These are phyloP conservation scores for Aspergillus mulundensis DNA, from an alignment of 495 filamentous ascomycete genomes.

Conservation along the genomic window DNA sequence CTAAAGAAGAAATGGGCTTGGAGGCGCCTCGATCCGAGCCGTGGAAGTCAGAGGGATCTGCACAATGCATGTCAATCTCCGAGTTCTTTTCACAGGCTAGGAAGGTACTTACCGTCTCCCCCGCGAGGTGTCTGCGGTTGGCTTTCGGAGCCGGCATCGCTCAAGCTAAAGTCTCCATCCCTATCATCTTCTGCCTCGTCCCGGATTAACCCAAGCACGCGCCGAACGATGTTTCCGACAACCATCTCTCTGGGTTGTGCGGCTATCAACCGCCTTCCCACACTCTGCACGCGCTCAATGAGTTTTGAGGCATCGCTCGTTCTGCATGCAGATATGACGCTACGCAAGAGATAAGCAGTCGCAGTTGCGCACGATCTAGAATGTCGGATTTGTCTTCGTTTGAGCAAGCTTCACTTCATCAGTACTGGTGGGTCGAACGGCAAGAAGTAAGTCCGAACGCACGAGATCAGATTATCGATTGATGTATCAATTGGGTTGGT, in stretches of 20 bases:
- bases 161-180: slow-evolving; percentile 58
- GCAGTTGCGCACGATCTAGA: slow-evolving; percentile 85
- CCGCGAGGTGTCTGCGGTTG: slow-evolving; percentile 48
- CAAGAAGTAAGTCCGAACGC: slow-evolving; percentile 24
- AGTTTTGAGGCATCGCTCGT: slow-evolving; percentile 72
- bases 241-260: slow-evolving; percentile 87
- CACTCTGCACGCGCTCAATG: slow-evolving; percentile 67
- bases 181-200: slow-evolving; percentile 83
- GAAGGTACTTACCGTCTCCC: slow-evolving; percentile 30
- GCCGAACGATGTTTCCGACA: slow-evolving; percentile 88
- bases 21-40: slow-evolving; percentile 36
- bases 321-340: slow-evolving; percentile 65
- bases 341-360: slow-evolving; percentile 79
- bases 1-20: slow-evolving; percentile 56
- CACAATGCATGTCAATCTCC: neutral
- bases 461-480: slow-evolving; percentile 79
- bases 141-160: slow-evolving; percentile 46
- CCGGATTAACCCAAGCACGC: slow-evolving; percentile 83
- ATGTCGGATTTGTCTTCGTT: slow-evolving; percentile 81
- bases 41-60: slow-evolving; percentile 38
- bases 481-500: slow-evolving; percentile 69
- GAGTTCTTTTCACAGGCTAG: neutral
- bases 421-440: slow-evolving; percentile 4
- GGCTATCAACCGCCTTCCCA: slow-evolving; percentile 68
- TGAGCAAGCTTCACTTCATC: slow-evolving; percentile 62